Evolutionary conservation across 768 basidiomycete genomes (phyloP), one percentile per base, ranked within the genome.

Genomic region (Tremella fuciformis): DNA sequence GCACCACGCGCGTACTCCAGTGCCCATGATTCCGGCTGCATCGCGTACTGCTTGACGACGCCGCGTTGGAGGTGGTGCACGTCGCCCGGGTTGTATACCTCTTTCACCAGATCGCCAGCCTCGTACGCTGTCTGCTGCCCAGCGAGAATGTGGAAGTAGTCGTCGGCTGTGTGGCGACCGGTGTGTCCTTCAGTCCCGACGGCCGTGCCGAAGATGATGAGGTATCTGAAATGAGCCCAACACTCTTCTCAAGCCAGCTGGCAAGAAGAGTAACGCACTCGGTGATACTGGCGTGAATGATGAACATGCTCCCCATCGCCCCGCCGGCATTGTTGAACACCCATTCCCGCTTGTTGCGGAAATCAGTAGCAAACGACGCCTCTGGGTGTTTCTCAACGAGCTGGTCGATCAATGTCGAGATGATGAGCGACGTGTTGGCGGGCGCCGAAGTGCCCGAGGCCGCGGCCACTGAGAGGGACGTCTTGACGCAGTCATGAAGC

Each of bases 321-420:
- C 96, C 96, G 11, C 93, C 96, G 0, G 94, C 93, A 69, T 97
- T 98, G 81, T 86, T 97, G 79, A 94, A 88, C 22, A 96, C 84
- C 94, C 94, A 97, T 70, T 97, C 92, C 38, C 80, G 80, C 19
- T 82, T 73, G 59, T 77, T 62, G 24, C 55, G 29, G 38, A 70
- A 74, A 63, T 77, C 64, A 41, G 71, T 76, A 44, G 69, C 63
- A 65, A 78, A 72, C 29, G 71, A 61, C 26, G 80, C 80, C 49
- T 82, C 69, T 0, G 89, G 84, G 74, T 92, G 87, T 1, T 84
- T 85, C 15, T 79, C 76, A 7, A 86, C 86, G 62, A 98, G 86
- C 76, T 91, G 89, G 24, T 83, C 71, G 57, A 93, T 80, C 64
- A 98, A 91, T 76, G 91, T 86, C 19, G 82, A 76, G 71, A 96